Evolutionary conservation across 108 stramenopile genomes (phyloP).

Genomic region (Fragilariopsis cylindrus): DNA sequence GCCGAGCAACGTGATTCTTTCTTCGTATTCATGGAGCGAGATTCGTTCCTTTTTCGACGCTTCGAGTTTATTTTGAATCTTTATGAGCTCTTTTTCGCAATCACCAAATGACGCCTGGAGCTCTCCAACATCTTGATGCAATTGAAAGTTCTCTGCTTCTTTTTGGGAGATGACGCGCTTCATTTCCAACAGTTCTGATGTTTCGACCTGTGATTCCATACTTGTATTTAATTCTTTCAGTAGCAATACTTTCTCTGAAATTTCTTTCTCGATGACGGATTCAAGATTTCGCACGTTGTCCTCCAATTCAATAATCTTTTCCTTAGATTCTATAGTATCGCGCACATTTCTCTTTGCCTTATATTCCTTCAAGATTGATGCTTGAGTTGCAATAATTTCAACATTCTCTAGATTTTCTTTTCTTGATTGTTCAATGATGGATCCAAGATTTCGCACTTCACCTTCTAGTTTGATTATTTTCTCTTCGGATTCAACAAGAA

Average conservation of each 20-base stretch:
- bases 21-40: not conserved
- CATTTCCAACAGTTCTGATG: not conserved
- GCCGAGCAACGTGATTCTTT: not conserved
- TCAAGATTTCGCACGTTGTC: not conserved
- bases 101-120: not conserved
- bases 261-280: no score
- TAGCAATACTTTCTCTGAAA: no score
- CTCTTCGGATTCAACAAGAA: slow-evolving; percentile 14
- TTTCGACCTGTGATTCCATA: no score
- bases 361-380: slow-evolving; percentile 7
- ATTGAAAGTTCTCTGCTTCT: not conserved
- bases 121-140: not conserved
- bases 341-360: not conserved
- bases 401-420: not conserved
- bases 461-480: slow-evolving; percentile 13
- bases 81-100: not conserved
- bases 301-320: not conserved
- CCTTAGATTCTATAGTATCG: not conserved
- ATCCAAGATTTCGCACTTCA: slow-evolving; percentile 6
- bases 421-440: slow-evolving; percentile 20
- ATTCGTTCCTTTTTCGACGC: not conserved
- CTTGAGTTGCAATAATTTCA: not conserved
- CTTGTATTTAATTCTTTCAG: no score
- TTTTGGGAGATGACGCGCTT: not conserved
- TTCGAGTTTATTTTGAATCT: not conserved